These are phyloP conservation scores for Bimuria novae-zelandiae DNA, from an alignment of 2,329 filamentous ascomycete genomes.

Conservation along the genomic window DNA sequence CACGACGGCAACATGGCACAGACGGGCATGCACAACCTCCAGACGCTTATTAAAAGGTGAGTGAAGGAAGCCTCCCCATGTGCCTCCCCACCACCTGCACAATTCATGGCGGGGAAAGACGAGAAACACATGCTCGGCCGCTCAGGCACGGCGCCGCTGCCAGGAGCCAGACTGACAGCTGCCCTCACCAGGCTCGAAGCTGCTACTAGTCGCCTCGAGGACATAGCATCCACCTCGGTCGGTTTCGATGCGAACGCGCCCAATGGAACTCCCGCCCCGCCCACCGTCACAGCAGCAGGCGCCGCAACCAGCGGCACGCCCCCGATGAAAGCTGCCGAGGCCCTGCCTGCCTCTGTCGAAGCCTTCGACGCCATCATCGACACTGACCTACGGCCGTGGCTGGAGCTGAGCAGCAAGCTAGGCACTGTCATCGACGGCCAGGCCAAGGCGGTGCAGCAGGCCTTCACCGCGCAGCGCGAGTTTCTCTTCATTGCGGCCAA, in stretches of 20 bases:
- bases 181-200: conserved; percentile 80
- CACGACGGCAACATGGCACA: conserved; percentile 64
- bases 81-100: conserved; percentile 4
- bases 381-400: conserved; percentile 75
- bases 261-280: conserved; percentile 40
- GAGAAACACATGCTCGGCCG: conserved; percentile 18
- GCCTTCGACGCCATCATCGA: conserved; percentile 84
- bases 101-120: neutral
- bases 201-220: conserved; percentile 92
- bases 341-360: conserved; percentile 68
- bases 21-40: conserved; percentile 85
- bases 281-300: conserved; percentile 31
- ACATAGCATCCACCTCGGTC: conserved; percentile 78
- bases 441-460: conserved; percentile 62
- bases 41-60: conserved; percentile 97
- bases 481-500: conserved; percentile 88
- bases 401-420: conserved; percentile 75
- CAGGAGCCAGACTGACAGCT: conserved; percentile 52
- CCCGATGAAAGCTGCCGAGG: conserved; percentile 46
- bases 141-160: conserved; percentile 17
- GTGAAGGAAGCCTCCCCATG: conserved; percentile 36
- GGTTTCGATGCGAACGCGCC: conserved; percentile 56
- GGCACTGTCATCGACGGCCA: conserved; percentile 81
- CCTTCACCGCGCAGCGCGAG: conserved; percentile 83
- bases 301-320: conserved; percentile 29